Conservation (phyloP, 2,329 filamentous ascomycete genomes). For the Aspergillus oerlinghausenensis region DNA sequence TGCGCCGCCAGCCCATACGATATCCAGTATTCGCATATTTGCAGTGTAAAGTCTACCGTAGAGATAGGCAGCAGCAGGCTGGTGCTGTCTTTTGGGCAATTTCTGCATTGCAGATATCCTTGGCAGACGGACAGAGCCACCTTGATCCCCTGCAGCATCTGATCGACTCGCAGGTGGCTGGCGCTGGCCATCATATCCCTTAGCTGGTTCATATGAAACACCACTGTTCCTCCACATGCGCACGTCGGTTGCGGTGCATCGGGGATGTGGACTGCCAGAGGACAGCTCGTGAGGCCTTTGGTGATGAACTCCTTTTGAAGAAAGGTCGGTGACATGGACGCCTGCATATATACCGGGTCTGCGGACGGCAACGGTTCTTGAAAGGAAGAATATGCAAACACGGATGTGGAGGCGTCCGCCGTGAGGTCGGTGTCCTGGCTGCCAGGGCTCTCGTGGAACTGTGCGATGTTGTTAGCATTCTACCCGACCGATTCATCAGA, state of each 20-base stretch:
- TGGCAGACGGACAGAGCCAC: constrained; percentile 26
- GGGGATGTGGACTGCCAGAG: constrained; percentile 25
- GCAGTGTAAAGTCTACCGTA: constrained; percentile 26
- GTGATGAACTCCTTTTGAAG: constrained; percentile 25
- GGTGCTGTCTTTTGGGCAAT: constrained; percentile 27
- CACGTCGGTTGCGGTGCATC: constrained; percentile 19
- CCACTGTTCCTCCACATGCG: constrained; percentile 28
- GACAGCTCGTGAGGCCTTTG: constrained; percentile 22
- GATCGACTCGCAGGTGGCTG: constrained; percentile 27
- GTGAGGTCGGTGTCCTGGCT: not conserved
- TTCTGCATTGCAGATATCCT: constrained; percentile 26
- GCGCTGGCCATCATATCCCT: constrained; percentile 24
- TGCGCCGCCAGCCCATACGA: constrained; percentile 17
- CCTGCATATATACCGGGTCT: constrained; percentile 19
- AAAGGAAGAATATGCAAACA: not conserved
- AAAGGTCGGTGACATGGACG: constrained; percentile 29
- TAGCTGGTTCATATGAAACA: constrained; percentile 29
- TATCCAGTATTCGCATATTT: constrained; percentile 30
- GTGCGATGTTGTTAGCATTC: not conserved
- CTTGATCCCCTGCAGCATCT: constrained; percentile 29
- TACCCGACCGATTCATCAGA: not conserved
- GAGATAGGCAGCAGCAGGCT: constrained; percentile 27
- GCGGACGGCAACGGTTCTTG: not conserved
- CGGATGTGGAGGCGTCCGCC: not conserved
- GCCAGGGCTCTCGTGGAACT: not conserved